Conservation (phyloP, 1,284 basidiomycete species). For the Inonotus hispidus region DNA sequence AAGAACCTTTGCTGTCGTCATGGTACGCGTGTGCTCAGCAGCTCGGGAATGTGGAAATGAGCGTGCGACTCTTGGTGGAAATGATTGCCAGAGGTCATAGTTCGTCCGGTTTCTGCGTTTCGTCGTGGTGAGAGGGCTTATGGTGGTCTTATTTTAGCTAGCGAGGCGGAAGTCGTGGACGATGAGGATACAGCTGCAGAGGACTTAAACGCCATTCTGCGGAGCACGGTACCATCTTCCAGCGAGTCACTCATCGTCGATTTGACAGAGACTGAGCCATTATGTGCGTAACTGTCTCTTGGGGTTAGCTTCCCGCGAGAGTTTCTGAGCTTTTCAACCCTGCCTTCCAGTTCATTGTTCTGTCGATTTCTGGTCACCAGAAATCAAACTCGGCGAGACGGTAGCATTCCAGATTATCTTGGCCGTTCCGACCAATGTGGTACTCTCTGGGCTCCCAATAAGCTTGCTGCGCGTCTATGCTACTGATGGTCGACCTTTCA, state of each 20-base stretch:
- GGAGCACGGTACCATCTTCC: constrained; percentile 65
- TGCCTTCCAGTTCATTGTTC: constrained; percentile 50
- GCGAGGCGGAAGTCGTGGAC: constrained; percentile 25
- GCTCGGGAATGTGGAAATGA: constrained; percentile 69
- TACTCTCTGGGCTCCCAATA: constrained; percentile 54
- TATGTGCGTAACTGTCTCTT: constrained; percentile 43
- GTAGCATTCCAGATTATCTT: constrained; percentile 71
- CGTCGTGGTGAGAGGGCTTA: neutral
- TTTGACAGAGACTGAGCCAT: constrained; percentile 51
- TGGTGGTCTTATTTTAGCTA: constrained; percentile 21
- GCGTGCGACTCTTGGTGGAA: constrained; percentile 71
- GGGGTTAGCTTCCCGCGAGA: neutral
- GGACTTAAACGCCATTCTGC: constrained; percentile 63
- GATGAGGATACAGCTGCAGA: constrained; percentile 46
- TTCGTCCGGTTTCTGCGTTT: neutral
- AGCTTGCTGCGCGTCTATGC: constrained; percentile 53
- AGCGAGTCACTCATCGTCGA: constrained; percentile 57
- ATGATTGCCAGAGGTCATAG: constrained; percentile 54
- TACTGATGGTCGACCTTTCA: constrained; percentile 37
- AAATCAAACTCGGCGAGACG: constrained; percentile 53
- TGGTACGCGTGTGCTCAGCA: constrained; percentile 80
- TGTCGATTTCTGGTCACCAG: constrained; percentile 64
- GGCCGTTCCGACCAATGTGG: constrained; percentile 39
- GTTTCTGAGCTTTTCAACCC: neutral
- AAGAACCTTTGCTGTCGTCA: constrained; percentile 63